Base-by-base conservation (phyloP, 2,329 filamentous ascomycete species). In the Pseudogymnoascus sp. region DNA sequence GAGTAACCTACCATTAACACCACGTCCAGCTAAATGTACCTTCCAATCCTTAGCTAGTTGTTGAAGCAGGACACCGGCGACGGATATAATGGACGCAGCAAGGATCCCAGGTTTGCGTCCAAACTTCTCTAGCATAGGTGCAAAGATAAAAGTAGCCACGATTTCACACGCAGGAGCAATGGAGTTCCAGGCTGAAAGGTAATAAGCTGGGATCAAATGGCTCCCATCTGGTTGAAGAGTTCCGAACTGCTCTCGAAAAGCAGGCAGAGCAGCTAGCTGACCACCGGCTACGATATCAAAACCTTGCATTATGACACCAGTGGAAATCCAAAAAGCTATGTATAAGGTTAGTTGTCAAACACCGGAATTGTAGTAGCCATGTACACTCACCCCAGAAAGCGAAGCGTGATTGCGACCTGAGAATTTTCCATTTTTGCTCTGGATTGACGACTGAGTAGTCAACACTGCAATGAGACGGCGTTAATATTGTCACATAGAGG, bases 231-330 rank as follows among this genome's bases (percentile, higher is more conserved):
- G 28, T 62, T 70, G 67, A 8, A 61, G 65, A 16, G 65, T 60
- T 7, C 72, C 72, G 62, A 74, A 61, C 59, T 61, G 25, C 34
- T 61, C n/a, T 40, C 31, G 59, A 23, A 28, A 62, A 31, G 18
- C 60, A 74, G 60, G 11, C 14, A 46, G 21, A 46, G 71, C 68
- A 9, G 71, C 72, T 9, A 74, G 68, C 63, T 74, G 71, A 42
- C 71, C 69, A 23, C 71, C 71, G 31, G 68, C 67, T 12, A 46
- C 42, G 42, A 46, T 46, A 46, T 46, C 42, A 46, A 46, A n/a
- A 14, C 73, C 73, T 43, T 69, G 69, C 72, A 75, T 75, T 23
- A 74, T 65, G 11, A 68, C 66, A 25, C 72, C 72, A 37, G 66
- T 69, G 11, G 72, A 73, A 7, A 68, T 68, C 65, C 66, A 71